phyloP scores from a whole-genome alignment of 345 rosid genomes.

The Kandelia obovata region DNA sequence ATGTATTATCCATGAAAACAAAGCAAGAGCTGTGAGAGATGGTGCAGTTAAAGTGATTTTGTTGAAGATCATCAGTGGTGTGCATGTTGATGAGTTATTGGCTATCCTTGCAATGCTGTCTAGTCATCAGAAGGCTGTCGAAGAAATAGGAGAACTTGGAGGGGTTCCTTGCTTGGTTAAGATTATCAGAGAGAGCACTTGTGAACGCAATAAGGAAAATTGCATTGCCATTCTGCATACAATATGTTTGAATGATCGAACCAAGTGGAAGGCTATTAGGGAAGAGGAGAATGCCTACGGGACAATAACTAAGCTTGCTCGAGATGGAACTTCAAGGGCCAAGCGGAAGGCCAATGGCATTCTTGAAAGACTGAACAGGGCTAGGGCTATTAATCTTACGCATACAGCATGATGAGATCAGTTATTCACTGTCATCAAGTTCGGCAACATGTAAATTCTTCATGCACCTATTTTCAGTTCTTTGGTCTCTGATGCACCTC shows the following conservation, averaged over 20 bases:
- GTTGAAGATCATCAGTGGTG: conserved; percentile 52
- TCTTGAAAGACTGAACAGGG: conserved; percentile 67
- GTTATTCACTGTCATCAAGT: conserved; percentile 7
- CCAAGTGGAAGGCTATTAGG: conserved; percentile 64
- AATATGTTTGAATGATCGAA: conserved; percentile 65
- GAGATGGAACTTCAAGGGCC: conserved; percentile 82
- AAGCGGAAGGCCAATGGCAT: conserved; percentile 81
- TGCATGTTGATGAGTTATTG: conserved; percentile 71
- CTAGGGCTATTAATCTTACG: conserved; percentile 61
- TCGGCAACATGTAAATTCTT: conserved; percentile 32
- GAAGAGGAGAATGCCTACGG: conserved; percentile 68
- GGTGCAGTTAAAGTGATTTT: conserved; percentile 73
- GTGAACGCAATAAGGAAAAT: conserved; percentile 86
- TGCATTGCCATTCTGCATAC: conserved; percentile 72
- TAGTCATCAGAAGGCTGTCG: conserved; percentile 65
- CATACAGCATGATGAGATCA: conserved; percentile 64
- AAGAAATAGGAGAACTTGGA: conserved; percentile 67
- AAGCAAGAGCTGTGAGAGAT: conserved; percentile 69
- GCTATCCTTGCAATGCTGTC: conserved; percentile 85
- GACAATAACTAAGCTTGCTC: conserved; percentile 69
- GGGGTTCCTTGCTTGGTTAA: conserved; percentile 72
- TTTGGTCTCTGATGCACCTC: conserved; percentile 12
- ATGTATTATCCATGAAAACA: conserved; percentile 75
- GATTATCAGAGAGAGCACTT: conserved; percentile 58
- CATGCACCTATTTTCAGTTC: conserved; percentile 10